phyloP scores from a whole-genome alignment of 305 asterid genomes.

The Coffea humblotiana region DNA sequence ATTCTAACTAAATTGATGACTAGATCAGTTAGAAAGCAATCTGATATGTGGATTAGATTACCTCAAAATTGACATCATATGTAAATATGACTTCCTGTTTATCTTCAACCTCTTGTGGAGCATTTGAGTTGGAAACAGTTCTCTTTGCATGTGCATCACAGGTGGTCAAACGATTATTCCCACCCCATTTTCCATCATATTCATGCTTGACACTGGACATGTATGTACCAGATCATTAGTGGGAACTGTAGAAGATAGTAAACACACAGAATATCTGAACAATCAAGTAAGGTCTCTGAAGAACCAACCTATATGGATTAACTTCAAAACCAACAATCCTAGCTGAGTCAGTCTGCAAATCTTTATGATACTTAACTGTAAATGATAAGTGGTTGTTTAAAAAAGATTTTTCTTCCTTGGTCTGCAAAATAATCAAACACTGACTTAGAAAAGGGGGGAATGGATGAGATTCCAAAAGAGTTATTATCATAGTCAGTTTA shows the following conservation, averaged over 20 bases:
- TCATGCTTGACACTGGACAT: slow-evolving; percentile 66
- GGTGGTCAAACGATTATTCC: slow-evolving; percentile 52
- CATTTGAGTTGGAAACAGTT: slow-evolving; percentile 49
- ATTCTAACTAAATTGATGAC: background rate
- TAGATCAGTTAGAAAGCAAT: background rate
- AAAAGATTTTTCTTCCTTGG: slow-evolving; percentile 64
- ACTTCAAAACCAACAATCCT: slow-evolving; percentile 88
- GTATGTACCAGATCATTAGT: background rate
- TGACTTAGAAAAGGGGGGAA: background rate
- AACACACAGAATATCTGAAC: background rate
- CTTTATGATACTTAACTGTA: slow-evolving; percentile 70
- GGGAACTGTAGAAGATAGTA: background rate
- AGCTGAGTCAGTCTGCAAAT: slow-evolving; percentile 56
- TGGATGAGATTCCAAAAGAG: background rate
- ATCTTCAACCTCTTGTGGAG: slow-evolving; percentile 75
- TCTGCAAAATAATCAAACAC: slow-evolving; percentile 12
- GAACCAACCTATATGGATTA: slow-evolving; percentile 61
- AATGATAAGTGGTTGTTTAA: slow-evolving; percentile 74
- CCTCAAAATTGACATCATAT: slow-evolving; percentile 66
- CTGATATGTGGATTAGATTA: slow-evolving; percentile 13
- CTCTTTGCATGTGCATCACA: slow-evolving; percentile 68
- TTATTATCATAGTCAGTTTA: slow-evolving; percentile 18
- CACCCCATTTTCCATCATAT: slow-evolving; percentile 61
- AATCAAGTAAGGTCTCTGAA: slow-evolving; percentile 1
- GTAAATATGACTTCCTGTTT: slow-evolving; percentile 73